phyloP scores from a whole-genome alignment of 176 grass and related monocot species.

The Oryza australiensis region DNA sequence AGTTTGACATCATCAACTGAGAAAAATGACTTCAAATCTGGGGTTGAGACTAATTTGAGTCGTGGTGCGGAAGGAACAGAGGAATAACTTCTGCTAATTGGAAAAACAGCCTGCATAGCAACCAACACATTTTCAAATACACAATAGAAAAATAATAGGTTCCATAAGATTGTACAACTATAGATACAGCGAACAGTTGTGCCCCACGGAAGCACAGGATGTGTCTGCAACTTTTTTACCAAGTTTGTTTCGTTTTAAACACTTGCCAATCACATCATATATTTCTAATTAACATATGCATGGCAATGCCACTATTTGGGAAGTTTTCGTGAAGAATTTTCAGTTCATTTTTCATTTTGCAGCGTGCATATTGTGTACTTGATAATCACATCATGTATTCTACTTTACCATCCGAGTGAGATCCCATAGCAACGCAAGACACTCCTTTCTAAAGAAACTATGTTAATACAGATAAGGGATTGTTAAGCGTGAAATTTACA shows the following conservation, averaged over 20 bases:
- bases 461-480: constrained; percentile 10
- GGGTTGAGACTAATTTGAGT: constrained; percentile 78
- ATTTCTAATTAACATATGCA: background rate
- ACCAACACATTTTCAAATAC: constrained; percentile 35
- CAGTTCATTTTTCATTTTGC: background rate
- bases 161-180: constrained; percentile 6
- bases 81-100: constrained; percentile 63
- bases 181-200: background rate
- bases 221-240: background rate
- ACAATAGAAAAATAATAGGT: constrained; percentile 10
- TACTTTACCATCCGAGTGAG: constrained; percentile 26
- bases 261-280: constrained; percentile 11
- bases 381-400: constrained; percentile 24
- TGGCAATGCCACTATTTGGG: background rate
- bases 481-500: constrained; percentile 2
- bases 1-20: constrained; percentile 87
- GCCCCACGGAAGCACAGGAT: constrained; percentile 11
- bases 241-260: background rate
- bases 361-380: constrained; percentile 10
- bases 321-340: background rate
- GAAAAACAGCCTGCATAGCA: constrained; percentile 76
- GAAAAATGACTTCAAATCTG: constrained; percentile 79
- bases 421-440: background rate
- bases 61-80: constrained; percentile 69
- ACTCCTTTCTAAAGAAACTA: constrained; percentile 22